Evolutionary conservation across 2,329 filamentous ascomycete genomes (phyloP).

Genomic region (Celoporthe dispersa): DNA sequence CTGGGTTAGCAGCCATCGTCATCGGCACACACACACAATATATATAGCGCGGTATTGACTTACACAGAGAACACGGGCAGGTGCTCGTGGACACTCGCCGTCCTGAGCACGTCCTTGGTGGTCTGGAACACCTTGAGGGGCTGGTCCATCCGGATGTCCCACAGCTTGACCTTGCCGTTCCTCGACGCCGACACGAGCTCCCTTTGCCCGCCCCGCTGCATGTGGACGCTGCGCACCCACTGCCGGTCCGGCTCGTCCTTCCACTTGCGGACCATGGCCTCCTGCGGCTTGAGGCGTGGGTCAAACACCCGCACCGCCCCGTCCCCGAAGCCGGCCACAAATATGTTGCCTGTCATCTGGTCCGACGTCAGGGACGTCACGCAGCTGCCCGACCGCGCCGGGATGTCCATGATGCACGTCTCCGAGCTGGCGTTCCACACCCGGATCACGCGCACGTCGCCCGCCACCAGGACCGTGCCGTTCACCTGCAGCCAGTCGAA

Average conservation of each 20-base stretch:
- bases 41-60: too few relatives aligned
- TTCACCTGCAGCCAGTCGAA: conserved; percentile 99
- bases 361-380: conserved; percentile 96
- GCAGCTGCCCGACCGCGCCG: conserved; percentile 90
- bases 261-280: conserved; percentile 96
- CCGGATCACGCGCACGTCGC: conserved; percentile 91
- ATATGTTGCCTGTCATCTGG: conserved; percentile 95
- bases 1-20: conserved; percentile 13
- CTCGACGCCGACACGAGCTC: conserved; percentile 89
- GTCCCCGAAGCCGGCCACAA: conserved; percentile 95
- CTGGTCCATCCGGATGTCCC: conserved; percentile 90
- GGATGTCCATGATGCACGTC: conserved; percentile 91
- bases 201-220: conserved; percentile 92
- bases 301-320: conserved; percentile 95
- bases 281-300: conserved; percentile 79
- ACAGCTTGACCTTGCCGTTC: conserved; percentile 91
- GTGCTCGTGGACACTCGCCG: conserved; percentile 92
- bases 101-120: conserved; percentile 78
- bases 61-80: conserved; percentile 94
- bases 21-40: conserved; percentile 69
- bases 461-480: conserved; percentile 91
- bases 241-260: conserved; percentile 83
- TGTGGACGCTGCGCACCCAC: conserved; percentile 95
- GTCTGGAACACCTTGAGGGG: conserved; percentile 75
- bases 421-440: conserved; percentile 96